Percentiles rank a stretch among this genome's conserved stretches.
phyloP scores from a whole-genome alignment of 2,329 filamentous ascomycete species.

The Aschersonia sp. region DNA sequence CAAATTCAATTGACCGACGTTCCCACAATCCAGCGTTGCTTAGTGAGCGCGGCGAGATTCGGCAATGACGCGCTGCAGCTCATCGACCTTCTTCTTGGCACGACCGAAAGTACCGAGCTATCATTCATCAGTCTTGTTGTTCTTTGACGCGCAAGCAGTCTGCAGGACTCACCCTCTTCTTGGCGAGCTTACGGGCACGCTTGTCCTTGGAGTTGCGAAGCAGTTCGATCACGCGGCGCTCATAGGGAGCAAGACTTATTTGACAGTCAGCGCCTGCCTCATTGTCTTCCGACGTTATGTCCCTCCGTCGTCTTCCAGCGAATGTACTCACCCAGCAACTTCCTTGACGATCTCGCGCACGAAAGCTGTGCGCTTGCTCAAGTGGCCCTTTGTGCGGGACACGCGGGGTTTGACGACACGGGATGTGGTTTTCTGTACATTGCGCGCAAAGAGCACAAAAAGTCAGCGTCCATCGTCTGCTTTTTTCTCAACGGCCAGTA shows the following conservation, averaged over 20 bases:
- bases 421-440: constrained; percentile 66
- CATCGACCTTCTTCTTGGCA: constrained; percentile 99
- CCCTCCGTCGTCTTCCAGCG: too few relatives aligned
- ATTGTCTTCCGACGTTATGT: too few relatives aligned
- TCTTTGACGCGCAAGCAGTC: background rate
- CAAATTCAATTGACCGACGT: too few relatives aligned
- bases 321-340: constrained; percentile 68
- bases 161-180: constrained; percentile 72
- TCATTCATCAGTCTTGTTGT: constrained; percentile 3
- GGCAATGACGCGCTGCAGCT: constrained; percentile 95
- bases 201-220: constrained; percentile 99
- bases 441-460: constrained; percentile 13
- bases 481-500: constrained; percentile 6
- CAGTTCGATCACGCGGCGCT: constrained; percentile 97
- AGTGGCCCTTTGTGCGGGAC: constrained; percentile 82
- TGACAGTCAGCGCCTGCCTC: too few relatives aligned
- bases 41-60: constrained; percentile 68
- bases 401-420: constrained; percentile 67
- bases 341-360: constrained; percentile 97
- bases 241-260: constrained; percentile 71
- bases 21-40: constrained; percentile 22
- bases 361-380: constrained; percentile 94
- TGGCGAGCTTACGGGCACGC: constrained; percentile 96
- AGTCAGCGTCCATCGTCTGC: constrained; percentile 52
- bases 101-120: constrained; percentile 97